Conservation (phyloP, 2,329 filamentous ascomycete species). For the Rutstroemia sp. region DNA sequence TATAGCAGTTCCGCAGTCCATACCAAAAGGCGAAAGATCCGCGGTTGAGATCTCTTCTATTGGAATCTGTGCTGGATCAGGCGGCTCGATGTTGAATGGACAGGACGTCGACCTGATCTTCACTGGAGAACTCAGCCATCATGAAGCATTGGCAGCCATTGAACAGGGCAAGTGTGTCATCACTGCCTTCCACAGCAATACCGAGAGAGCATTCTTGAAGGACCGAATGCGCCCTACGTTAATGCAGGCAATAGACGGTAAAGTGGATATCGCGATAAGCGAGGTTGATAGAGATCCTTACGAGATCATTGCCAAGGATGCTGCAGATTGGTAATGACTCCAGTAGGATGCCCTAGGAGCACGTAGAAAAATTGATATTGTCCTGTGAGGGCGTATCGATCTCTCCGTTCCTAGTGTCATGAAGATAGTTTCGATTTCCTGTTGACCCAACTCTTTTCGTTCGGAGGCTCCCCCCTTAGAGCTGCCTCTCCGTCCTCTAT, state of each 20-base stretch:
- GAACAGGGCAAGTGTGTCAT: slow-evolving; percentile 79
- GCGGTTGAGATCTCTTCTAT: slow-evolving; percentile 52
- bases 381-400: background rate
- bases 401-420: slow-evolving; percentile 6
- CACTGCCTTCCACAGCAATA: slow-evolving; percentile 87
- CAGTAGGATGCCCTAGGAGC: background rate
- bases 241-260: slow-evolving; percentile 44
- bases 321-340: slow-evolving; percentile 6
- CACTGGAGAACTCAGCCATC: slow-evolving; percentile 89
- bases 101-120: slow-evolving; percentile 73
- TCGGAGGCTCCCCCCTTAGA: slow-evolving; percentile 23
- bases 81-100: slow-evolving; percentile 65
- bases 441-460: slow-evolving; percentile 19
- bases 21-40: slow-evolving; percentile 13
- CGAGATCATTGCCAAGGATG: slow-evolving; percentile 49
- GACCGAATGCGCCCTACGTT: slow-evolving; percentile 63
- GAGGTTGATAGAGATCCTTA: slow-evolving; percentile 82
- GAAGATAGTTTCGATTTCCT: slow-evolving; percentile 13
- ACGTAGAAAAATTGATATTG: background rate
- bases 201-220: slow-evolving; percentile 74
- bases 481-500: slow-evolving; percentile 30
- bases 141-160: slow-evolving; percentile 79
- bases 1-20: slow-evolving; percentile 26
- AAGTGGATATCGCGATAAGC: slow-evolving; percentile 66
- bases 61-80: slow-evolving; percentile 85